These are phyloP conservation scores for Crucihimalaya himalaica DNA, from an alignment of 345 rosid species.

Conservation along the genomic window DNA sequence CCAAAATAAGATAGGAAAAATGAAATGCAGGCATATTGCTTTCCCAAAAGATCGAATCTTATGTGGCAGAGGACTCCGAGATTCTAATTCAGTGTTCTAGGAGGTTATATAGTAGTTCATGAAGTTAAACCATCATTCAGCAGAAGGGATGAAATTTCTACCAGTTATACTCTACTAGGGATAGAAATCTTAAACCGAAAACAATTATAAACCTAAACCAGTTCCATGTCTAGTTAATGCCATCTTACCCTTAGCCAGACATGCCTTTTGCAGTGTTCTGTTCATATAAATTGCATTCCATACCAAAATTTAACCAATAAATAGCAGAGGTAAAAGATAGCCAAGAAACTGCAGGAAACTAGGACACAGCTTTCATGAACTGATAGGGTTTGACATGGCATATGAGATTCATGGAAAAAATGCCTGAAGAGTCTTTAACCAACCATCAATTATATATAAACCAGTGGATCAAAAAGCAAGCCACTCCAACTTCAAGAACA, in stretches of 20 bases:
- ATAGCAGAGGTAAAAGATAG: not conserved
- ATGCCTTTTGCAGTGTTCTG: constrained; percentile 1
- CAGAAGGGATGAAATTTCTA: not conserved
- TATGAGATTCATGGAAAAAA: not conserved
- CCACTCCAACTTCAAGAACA: constrained; percentile 17
- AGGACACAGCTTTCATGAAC: not conserved
- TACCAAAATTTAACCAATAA: not conserved
- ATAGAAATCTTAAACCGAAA: not conserved
- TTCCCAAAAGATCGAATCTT: not conserved
- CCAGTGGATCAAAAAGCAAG: not conserved
- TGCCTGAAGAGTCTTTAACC: not conserved
- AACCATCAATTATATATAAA: not conserved
- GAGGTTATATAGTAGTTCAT: not conserved
- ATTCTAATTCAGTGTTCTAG: not conserved
- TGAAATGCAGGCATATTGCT: not conserved
- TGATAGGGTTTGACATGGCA: not conserved
- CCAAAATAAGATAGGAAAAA: not conserved
- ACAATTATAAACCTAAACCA: constrained; percentile 2
- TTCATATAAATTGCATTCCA: not conserved
- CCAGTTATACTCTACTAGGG: not conserved
- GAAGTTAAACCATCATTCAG: constrained; percentile 5
- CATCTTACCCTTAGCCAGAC: not conserved
- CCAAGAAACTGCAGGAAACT: not conserved
- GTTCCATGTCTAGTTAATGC: not conserved
- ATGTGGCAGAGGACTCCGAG: constrained; percentile 6